Conservation (phyloP, 2,329 filamentous ascomycete genomes). For the Cryphonectria japonica region DNA sequence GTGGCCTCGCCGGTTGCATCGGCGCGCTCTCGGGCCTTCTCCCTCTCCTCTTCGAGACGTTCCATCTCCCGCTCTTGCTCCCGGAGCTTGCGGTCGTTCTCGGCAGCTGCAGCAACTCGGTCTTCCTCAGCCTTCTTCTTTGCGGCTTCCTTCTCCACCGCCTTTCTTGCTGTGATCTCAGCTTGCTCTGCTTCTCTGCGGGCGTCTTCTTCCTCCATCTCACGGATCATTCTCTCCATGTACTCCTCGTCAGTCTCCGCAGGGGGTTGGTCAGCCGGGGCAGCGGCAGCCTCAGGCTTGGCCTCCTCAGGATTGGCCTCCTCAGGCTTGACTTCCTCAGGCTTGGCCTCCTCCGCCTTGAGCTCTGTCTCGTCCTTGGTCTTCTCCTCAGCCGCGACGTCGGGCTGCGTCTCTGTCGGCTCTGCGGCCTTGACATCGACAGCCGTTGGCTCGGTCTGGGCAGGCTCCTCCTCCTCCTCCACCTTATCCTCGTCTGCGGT, state of each 20-base stretch:
- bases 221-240: constrained; percentile 62
- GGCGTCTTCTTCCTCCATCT: constrained; percentile 63
- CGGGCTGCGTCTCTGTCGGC: constrained; percentile 19
- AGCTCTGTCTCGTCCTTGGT: constrained; percentile 35
- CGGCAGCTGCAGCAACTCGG: constrained; percentile 52
- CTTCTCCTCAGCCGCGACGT: constrained; percentile 29
- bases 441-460: constrained; percentile 33
- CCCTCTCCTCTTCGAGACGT: constrained; percentile 71
- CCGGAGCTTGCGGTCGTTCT: constrained; percentile 67
- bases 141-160: constrained; percentile 52
- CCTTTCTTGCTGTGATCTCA: constrained; percentile 46
- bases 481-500: constrained; percentile 33
- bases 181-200: constrained; percentile 53
- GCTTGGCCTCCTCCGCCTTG: constrained; percentile 48
- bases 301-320: constrained; percentile 47
- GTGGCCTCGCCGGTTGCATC: constrained; percentile 54
- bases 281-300: constrained; percentile 35
- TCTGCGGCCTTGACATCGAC: constrained; percentile 35
- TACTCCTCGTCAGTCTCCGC: constrained; percentile 50
- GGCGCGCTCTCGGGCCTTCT: constrained; percentile 55
- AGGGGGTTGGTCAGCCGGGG: constrained; percentile 37
- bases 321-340: constrained; percentile 31
- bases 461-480: constrained; percentile 35
- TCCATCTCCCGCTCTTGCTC: constrained; percentile 76
- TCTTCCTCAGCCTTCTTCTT: constrained; percentile 48